A percentile compares a stretch with the other conserved stretches of the same genome.
Evolutionary conservation across 2,329 filamentous ascomycete genomes (phyloP).

Genomic region (Cladophialophora bantiana): DNA sequence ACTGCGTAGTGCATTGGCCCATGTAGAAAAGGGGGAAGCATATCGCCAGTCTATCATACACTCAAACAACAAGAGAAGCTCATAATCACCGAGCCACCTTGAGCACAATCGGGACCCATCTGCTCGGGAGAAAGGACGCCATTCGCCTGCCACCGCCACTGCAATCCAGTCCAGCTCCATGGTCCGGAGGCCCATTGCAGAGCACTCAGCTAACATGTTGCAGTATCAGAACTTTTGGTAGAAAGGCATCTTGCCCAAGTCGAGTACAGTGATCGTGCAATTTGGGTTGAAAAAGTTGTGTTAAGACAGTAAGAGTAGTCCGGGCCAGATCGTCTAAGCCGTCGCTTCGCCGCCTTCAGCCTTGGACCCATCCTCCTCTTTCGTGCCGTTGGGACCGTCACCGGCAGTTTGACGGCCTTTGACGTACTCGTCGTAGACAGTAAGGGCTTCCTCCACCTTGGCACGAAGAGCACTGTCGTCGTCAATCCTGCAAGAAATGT

Average conservation of each 20-base stretch:
- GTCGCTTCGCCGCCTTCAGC: constrained; percentile 36
- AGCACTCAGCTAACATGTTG: constrained; percentile 24
- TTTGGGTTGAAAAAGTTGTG: constrained; percentile 26
- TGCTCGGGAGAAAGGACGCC: constrained; percentile 29
- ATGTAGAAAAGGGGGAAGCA: constrained; percentile 17
- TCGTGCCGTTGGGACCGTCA: constrained; percentile 45
- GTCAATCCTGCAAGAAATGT: constrained; percentile 70
- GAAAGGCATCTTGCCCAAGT: constrained; percentile 32
- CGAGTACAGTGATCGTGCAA: constrained; percentile 34
- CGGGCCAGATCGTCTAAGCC: constrained; percentile 29
- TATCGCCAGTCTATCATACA: constrained; percentile 38
- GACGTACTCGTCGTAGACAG: constrained; percentile 98
- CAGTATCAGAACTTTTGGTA: constrained; percentile 38
- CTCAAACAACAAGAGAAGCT: constrained; percentile 28
- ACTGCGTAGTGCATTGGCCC: constrained; percentile 14
- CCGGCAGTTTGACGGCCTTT: constrained; percentile 71
- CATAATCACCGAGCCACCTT: constrained; percentile 30
- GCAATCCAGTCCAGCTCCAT: constrained; percentile 25
- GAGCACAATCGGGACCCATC: constrained; percentile 20
- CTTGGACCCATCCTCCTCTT: constrained; percentile 38
- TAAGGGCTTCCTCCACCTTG: constrained; percentile 97
- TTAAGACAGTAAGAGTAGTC: constrained; percentile 20
- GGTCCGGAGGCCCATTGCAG: constrained; percentile 18
- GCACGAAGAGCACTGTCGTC: constrained; percentile 86
- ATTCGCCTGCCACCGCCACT: constrained; percentile 31